phyloP scores from a whole-genome alignment of 1,139 yeast genomes.

The Geotrichum reessii region DNA sequence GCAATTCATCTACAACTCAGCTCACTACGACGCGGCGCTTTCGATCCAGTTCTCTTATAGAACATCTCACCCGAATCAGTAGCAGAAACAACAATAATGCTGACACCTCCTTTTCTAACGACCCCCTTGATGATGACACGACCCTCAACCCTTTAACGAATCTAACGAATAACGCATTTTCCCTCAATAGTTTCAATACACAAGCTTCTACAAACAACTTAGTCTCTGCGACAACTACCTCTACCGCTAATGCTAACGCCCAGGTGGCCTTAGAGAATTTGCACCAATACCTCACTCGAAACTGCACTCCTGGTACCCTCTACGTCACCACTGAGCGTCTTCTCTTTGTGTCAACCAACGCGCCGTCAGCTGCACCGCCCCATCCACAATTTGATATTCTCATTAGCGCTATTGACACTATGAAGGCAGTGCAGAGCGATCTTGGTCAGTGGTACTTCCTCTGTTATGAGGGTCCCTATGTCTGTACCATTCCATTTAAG shows the following conservation, averaged over 20 bases:
- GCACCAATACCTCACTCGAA: constrained; percentile 25
- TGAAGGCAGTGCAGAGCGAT: constrained; percentile 29
- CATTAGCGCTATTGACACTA: constrained; percentile 27
- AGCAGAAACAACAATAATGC: background rate
- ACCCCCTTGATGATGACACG: background rate
- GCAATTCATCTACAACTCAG: background rate
- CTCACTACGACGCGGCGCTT: background rate
- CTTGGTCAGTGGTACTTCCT: constrained; percentile 25
- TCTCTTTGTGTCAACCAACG: constrained; percentile 27
- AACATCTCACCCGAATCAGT: constrained; percentile 5
- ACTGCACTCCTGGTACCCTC: constrained; percentile 26
- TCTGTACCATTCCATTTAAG: constrained; percentile 31
- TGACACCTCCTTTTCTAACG: background rate
- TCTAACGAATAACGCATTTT: background rate
- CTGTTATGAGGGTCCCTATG: constrained; percentile 24
- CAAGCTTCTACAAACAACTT: background rate
- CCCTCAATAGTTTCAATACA: background rate
- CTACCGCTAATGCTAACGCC: background rate
- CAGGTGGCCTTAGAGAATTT: constrained; percentile 14
- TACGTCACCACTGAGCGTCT: constrained; percentile 33
- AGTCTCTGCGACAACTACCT: background rate
- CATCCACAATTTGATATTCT: constrained; percentile 27
- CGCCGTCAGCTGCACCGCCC: constrained; percentile 7
- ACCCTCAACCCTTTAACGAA: background rate
- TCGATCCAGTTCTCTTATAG: constrained; percentile 3